Percentiles rank a stretch among this genome's conserved stretches.
These are phyloP conservation scores for Striga hermonthica DNA, from an alignment of 305 asterid genomes.

Conservation along the genomic window DNA sequence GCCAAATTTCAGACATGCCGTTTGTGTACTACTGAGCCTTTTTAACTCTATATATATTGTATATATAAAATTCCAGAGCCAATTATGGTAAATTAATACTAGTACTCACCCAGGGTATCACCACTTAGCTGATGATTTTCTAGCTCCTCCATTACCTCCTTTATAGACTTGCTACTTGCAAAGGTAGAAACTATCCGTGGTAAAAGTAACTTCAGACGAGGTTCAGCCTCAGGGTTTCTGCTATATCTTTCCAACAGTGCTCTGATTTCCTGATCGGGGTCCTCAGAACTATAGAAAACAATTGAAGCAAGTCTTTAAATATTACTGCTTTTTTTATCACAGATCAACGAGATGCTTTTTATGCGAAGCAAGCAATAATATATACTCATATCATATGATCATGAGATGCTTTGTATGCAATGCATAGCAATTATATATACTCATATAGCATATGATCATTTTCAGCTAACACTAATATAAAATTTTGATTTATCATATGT, in stretches of 20 bases:
- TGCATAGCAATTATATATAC: not conserved
- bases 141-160: constrained; percentile 64
- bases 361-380: not conserved
- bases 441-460: constrained; percentile 1
- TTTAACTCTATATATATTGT: no score
- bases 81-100: not conserved
- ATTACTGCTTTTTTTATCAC: not conserved
- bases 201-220: constrained; percentile 74
- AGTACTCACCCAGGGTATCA: constrained; percentile 66
- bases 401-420: not conserved
- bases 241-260: constrained; percentile 58
- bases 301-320: constrained; percentile 4
- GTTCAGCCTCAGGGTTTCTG: constrained; percentile 66
- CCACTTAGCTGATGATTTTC: constrained; percentile 76
- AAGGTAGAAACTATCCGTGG: constrained; percentile 85
- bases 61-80: not conserved
- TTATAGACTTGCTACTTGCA: constrained; percentile 61
- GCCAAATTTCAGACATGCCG: no score
- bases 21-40: no score
- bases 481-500: not conserved
- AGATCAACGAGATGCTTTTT: not conserved
- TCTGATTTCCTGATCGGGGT: constrained; percentile 64
- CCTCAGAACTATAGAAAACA: constrained; percentile 62
- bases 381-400: not conserved
- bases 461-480: constrained; percentile 6